Evolutionary conservation across 352 stramenopile genomes (phyloP).

Genomic region (Thraustochytrium striatum): DNA sequence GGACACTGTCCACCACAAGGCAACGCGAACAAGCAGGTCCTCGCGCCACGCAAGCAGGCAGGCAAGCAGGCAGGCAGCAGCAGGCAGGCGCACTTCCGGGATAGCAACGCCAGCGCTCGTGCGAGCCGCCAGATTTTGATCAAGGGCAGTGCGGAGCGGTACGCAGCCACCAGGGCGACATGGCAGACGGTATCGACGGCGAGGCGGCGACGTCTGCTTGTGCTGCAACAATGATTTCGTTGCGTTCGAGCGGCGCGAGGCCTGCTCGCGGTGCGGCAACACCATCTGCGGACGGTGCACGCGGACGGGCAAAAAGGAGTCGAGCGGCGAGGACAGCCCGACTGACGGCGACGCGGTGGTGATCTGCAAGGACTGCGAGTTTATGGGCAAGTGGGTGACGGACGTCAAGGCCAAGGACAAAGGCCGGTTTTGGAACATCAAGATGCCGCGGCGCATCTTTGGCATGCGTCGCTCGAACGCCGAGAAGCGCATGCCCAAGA

Average conservation of each 20-base stretch:
- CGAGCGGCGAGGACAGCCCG: not conserved
- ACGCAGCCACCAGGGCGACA: no score
- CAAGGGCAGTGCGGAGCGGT: no score
- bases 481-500: not conserved
- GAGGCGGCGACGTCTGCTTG: constrained; percentile 15
- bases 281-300: constrained; percentile 24
- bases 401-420: constrained; percentile 43
- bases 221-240: constrained; percentile 39
- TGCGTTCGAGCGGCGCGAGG: not conserved
- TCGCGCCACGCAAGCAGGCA: no score
- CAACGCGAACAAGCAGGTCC: no score
- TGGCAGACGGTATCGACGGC: no score
- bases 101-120: no score
- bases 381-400: constrained; percentile 44
- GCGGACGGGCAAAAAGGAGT: constrained; percentile 16
- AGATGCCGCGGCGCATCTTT: constrained; percentile 27
- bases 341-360: not conserved
- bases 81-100: no score
- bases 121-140: no score
- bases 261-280: constrained; percentile 17
- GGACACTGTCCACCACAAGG: no score
- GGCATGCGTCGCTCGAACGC: not conserved
- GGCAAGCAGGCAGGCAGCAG: no score
- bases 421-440: constrained; percentile 38
- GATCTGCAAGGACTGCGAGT: constrained; percentile 46